Conservation (phyloP, 208 protist genomes). For the Trypanosoma congolense region DNA sequence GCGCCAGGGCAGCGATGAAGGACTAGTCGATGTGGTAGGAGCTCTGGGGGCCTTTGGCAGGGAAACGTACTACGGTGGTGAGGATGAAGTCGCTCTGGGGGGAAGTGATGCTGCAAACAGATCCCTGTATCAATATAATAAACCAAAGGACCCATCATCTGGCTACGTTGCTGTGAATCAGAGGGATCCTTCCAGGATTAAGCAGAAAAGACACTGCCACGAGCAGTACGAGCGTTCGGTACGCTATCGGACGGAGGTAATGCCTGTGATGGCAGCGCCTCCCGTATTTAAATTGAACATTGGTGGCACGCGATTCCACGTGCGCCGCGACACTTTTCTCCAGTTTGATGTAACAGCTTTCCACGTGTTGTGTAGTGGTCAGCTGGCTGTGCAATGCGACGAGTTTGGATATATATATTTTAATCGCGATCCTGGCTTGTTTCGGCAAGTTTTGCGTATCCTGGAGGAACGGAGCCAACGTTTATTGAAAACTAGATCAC, state of each 20-base stretch:
- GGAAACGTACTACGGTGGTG: too few species aligned
- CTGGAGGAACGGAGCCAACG: conserved; percentile 16
- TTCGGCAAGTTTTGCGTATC: conserved; percentile 19
- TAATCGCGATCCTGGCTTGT: conserved; percentile 24
- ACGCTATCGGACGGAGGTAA: conserved; percentile 5
- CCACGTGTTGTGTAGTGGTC: conserved; percentile 7
- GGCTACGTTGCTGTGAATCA: neutral
- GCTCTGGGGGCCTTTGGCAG: too few species aligned
- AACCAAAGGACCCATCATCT: neutral
- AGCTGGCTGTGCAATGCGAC: conserved; percentile 17
- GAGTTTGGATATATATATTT: conserved; percentile 20
- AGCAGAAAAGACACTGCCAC: conserved; percentile 6
- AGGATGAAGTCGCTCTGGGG: too few species aligned
- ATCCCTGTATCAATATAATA: too few species aligned
- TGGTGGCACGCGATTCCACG: conserved; percentile 23
- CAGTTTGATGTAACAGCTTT: conserved; percentile 21
- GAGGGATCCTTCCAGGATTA: neutral
- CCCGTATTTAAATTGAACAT: conserved; percentile 22
- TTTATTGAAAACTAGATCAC: neutral
- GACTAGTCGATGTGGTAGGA: too few species aligned
- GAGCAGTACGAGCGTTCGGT: conserved; percentile 13
- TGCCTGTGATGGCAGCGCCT: neutral
- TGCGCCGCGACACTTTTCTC: conserved; percentile 14
- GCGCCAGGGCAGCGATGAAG: too few species aligned
- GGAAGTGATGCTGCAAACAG: too few species aligned